Evolutionary conservation across 2,329 filamentous ascomycete genomes (phyloP).

Genomic region (Taxawa tesnikishii): DNA sequence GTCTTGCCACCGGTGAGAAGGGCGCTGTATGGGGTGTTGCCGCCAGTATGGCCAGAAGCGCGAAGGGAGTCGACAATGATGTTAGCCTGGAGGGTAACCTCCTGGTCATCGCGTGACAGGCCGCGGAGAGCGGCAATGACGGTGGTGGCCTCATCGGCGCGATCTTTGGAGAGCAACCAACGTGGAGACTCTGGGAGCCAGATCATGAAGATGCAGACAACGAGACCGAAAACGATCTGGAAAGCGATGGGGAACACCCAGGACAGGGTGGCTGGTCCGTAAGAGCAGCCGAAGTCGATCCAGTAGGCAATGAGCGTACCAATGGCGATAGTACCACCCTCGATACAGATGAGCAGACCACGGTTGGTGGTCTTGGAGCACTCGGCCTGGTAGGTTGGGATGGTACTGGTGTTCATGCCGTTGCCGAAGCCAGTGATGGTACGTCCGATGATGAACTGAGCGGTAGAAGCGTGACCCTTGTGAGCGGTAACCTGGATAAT

Average conservation of each 20-base stretch:
- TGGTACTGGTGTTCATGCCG: constrained; percentile 37
- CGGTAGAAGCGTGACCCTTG: constrained; percentile 11
- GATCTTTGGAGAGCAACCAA: constrained; percentile 34
- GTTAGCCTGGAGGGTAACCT: constrained; percentile 33
- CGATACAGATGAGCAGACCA: constrained; percentile 39
- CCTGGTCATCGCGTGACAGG: constrained; percentile 30
- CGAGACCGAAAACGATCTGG: constrained; percentile 43
- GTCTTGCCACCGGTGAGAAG: constrained; percentile 17
- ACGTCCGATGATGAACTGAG: constrained; percentile 36
- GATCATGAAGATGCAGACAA: constrained; percentile 37
- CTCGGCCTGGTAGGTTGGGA: constrained; percentile 40
- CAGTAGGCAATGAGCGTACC: constrained; percentile 39
- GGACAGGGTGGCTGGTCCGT: constrained; percentile 30
- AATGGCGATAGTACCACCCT: constrained; percentile 37
- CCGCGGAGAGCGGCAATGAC: constrained; percentile 36
- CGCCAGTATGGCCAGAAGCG: not conserved
- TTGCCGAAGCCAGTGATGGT: constrained; percentile 36
- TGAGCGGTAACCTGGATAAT: constrained; percentile 33
- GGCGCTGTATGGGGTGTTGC: constrained; percentile 6
- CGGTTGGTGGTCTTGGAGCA: constrained; percentile 37
- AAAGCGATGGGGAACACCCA: constrained; percentile 21
- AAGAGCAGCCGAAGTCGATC: constrained; percentile 41
- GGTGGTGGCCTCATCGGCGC: constrained; percentile 29
- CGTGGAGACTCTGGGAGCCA: constrained; percentile 45
- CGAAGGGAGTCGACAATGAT: constrained; percentile 1